Evolutionary conservation across 768 basidiomycete species (phyloP).

Genomic region (Botryobasidium botryosum): DNA sequence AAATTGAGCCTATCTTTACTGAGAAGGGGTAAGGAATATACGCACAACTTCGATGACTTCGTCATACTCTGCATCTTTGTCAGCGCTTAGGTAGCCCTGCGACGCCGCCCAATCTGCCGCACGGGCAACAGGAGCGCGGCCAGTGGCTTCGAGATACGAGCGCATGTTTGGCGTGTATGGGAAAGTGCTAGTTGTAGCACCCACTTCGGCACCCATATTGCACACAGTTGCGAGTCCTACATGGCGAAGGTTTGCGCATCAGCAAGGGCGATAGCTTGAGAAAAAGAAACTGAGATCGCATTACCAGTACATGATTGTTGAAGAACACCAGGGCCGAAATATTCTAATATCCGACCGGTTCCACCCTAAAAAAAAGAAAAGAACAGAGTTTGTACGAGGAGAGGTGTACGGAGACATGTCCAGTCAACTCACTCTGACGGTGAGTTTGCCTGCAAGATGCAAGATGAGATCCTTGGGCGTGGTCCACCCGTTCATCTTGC

Average conservation of each 20-base stretch:
- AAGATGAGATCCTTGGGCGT: slow-evolving; percentile 95
- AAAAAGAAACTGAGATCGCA: no score
- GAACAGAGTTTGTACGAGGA: not conserved
- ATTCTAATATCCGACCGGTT: slow-evolving; percentile 89
- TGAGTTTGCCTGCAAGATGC: slow-evolving; percentile 83
- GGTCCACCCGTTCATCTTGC: slow-evolving; percentile 75
- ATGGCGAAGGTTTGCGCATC: no score
- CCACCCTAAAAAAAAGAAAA: slow-evolving; percentile 46
- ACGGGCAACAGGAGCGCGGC: slow-evolving; percentile 65
- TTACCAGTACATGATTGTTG: slow-evolving; percentile 83
- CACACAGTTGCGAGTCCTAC: slow-evolving; percentile 90
- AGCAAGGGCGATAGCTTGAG: no score
- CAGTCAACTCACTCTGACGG: slow-evolving; percentile 56
- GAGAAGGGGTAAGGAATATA: slow-evolving; percentile 7
- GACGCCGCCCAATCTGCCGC: slow-evolving; percentile 75
- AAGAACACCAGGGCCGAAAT: slow-evolving; percentile 85
- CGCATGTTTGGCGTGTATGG: slow-evolving; percentile 87
- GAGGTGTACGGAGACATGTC: not conserved
- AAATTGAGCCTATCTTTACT: not conserved
- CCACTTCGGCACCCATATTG: slow-evolving; percentile 99
- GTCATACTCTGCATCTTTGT: slow-evolving; percentile 83
- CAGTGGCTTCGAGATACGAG: slow-evolving; percentile 77
- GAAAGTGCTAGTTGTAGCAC: slow-evolving; percentile 97
- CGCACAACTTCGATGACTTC: slow-evolving; percentile 84
- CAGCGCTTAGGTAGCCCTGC: slow-evolving; percentile 63